Evolutionary conservation across 2,329 filamentous ascomycete genomes (phyloP).

Genomic region (Diplodia intermedia): DNA sequence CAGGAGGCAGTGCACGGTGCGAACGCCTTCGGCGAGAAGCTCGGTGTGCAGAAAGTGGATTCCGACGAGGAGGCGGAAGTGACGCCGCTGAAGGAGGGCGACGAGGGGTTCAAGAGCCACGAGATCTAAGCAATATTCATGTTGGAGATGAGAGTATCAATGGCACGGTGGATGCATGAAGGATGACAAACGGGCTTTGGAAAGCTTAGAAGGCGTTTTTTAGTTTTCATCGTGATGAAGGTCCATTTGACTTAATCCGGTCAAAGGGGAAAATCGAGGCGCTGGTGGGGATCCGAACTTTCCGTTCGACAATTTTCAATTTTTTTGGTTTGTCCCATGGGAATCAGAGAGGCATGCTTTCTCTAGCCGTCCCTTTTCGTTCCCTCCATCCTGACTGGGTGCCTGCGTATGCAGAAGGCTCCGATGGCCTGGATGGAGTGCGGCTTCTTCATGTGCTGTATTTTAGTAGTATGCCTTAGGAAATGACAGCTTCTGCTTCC

Average conservation of each 20-base stretch:
- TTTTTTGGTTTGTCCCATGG: neutral
- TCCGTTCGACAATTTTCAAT: neutral
- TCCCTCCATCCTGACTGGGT: neutral
- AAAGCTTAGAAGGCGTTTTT: constrained; percentile 30
- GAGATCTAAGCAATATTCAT: constrained; percentile 41
- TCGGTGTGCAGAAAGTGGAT: constrained; percentile 33
- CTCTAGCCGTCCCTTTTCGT: constrained; percentile 3
- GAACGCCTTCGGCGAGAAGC: constrained; percentile 30
- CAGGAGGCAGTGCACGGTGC: constrained; percentile 45
- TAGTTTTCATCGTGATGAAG: constrained; percentile 18
- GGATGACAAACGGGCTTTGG: constrained; percentile 22
- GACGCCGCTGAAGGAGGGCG: constrained; percentile 43
- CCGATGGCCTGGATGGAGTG: neutral
- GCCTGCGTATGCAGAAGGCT: neutral
- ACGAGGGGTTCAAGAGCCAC: constrained; percentile 44
- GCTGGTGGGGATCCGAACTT: constrained; percentile 20
- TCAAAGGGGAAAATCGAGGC: constrained; percentile 17
- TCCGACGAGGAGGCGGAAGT: constrained; percentile 35
- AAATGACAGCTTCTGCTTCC: constrained; percentile 15
- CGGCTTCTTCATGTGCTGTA: constrained; percentile 11
- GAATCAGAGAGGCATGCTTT: constrained; percentile 20
- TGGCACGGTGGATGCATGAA: constrained; percentile 14
- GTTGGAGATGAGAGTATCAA: neutral
- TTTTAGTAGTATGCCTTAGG: constrained; percentile 13
- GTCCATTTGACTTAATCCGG: constrained; percentile 8